Conservation (phyloP, 2,329 filamentous ascomycete genomes). For the Triangularia setosa region DNA sequence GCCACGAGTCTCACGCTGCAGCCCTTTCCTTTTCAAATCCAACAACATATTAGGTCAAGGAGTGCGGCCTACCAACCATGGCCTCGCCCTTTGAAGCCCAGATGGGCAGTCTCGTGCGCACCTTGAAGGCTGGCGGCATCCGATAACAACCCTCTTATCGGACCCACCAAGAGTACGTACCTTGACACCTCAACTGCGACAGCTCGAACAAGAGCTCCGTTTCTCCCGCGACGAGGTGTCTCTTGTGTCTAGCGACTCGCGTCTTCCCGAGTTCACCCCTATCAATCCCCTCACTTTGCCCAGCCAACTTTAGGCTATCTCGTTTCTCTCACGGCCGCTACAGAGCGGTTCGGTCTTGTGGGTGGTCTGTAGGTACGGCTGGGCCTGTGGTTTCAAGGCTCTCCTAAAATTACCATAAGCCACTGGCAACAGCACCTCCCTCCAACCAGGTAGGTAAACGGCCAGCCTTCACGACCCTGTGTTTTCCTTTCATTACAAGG, state of each 20-base stretch:
- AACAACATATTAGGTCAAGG: background rate
- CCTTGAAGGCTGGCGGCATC: background rate
- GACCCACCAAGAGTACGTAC: background rate
- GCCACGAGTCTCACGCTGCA: background rate
- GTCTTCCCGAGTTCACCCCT: background rate
- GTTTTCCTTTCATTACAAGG: slow-evolving; percentile 4
- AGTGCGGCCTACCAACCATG: background rate
- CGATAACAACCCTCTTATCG: background rate
- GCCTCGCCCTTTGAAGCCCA: background rate
- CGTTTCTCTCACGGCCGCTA: background rate
- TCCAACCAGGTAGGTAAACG: slow-evolving; percentile 11
- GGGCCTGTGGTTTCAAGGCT: slow-evolving; percentile 23
- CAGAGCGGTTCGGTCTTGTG: background rate
- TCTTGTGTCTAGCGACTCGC: background rate
- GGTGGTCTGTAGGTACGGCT: slow-evolving; percentile 6
- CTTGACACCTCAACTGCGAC: background rate
- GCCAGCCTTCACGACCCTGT: background rate
- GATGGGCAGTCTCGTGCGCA: background rate
- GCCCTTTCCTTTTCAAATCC: background rate
- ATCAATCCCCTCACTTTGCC: background rate
- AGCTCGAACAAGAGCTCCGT: background rate
- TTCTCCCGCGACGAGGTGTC: background rate
- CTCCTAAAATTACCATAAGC: background rate
- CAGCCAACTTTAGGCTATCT: background rate
- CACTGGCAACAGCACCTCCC: background rate